Evolutionary conservation across 768 basidiomycete species (phyloP).

Genomic region (Tylopilus balloui): DNA sequence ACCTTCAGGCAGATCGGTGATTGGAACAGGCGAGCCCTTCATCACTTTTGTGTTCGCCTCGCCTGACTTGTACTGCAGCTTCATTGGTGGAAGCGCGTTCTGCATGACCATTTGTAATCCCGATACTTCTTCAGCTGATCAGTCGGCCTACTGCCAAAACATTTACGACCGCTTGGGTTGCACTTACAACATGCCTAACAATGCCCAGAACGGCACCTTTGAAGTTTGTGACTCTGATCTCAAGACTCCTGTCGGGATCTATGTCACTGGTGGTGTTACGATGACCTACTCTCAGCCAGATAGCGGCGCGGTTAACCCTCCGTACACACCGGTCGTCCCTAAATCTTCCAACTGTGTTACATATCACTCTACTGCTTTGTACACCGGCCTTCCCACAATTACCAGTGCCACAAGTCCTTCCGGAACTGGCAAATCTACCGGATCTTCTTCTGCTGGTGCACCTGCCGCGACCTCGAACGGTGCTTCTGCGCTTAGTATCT

Average conservation of each 20-base stretch:
- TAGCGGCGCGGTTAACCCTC: slow-evolving; percentile 29
- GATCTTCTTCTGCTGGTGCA: slow-evolving; percentile 14
- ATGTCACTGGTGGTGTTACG: slow-evolving; percentile 38
- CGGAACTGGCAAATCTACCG: slow-evolving; percentile 9
- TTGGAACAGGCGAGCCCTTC: slow-evolving; percentile 54
- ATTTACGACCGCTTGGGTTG: slow-evolving; percentile 71
- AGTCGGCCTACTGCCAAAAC: slow-evolving; percentile 60
- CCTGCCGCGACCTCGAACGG: slow-evolving; percentile 17
- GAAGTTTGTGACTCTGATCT: slow-evolving; percentile 62
- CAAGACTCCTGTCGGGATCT: slow-evolving; percentile 58
- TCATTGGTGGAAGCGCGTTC: slow-evolving; percentile 62
- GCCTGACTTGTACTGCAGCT: slow-evolving; percentile 29
- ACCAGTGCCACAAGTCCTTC: neutral
- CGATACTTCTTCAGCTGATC: slow-evolving; percentile 33
- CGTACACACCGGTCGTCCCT: slow-evolving; percentile 40
- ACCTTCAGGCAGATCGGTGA: slow-evolving; percentile 52
- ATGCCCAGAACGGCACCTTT: slow-evolving; percentile 54
- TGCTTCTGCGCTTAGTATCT: slow-evolving; percentile 28
- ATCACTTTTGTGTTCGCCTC: neutral
- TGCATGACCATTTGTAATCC: slow-evolving; percentile 75
- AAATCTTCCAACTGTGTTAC: slow-evolving; percentile 44
- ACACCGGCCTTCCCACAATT: slow-evolving; percentile 21
- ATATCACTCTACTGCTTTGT: slow-evolving; percentile 35
- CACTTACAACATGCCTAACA: slow-evolving; percentile 66
- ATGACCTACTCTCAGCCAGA: slow-evolving; percentile 42